Conservation (phyloP, 352 stramenopile species). For the Phytophthora sojae region DNA sequence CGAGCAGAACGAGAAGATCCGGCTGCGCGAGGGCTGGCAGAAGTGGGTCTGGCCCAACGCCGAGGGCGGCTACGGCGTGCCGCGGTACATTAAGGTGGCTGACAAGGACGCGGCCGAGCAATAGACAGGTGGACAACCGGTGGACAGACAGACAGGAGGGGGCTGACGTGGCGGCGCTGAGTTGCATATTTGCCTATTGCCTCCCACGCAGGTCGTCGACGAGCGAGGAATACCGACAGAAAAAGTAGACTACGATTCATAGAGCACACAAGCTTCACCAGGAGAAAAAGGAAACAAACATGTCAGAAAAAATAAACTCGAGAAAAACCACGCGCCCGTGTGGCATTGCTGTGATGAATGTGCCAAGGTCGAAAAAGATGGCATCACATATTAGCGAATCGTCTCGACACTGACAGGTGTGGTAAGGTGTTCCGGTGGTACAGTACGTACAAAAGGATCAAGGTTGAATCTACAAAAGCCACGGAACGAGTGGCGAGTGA, state of each 20-base stretch:
- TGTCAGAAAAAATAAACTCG: slow-evolving; percentile 19
- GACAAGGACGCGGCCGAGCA: slow-evolving; percentile 42
- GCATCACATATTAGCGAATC: no score
- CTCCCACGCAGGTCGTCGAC: background rate
- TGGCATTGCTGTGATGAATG: background rate
- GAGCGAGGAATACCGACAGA: slow-evolving; percentile 25
- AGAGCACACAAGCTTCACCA: slow-evolving; percentile 25
- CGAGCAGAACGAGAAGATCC: slow-evolving; percentile 91
- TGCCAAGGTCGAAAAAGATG: no score
- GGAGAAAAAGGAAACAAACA: slow-evolving; percentile 7
- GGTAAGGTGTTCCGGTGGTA: no score
- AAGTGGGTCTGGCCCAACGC: slow-evolving; percentile 92
- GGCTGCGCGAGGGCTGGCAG: slow-evolving; percentile 85
- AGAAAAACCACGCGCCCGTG: slow-evolving; percentile 7
- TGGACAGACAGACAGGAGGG: slow-evolving; percentile 2
- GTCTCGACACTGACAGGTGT: no score
- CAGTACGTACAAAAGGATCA: no score
- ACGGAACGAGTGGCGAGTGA: no score
- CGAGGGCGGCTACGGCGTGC: slow-evolving; percentile 87
- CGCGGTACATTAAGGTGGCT: slow-evolving; percentile 87
- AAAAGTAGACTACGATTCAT: slow-evolving; percentile 51
- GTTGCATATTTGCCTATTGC: slow-evolving; percentile 35
- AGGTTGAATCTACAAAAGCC: no score
- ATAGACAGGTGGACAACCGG: slow-evolving; percentile 7
- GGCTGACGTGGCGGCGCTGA: slow-evolving; percentile 17